Conservation (phyloP, 441 rosid genomes). For the Gossypium lobatum region DNA sequence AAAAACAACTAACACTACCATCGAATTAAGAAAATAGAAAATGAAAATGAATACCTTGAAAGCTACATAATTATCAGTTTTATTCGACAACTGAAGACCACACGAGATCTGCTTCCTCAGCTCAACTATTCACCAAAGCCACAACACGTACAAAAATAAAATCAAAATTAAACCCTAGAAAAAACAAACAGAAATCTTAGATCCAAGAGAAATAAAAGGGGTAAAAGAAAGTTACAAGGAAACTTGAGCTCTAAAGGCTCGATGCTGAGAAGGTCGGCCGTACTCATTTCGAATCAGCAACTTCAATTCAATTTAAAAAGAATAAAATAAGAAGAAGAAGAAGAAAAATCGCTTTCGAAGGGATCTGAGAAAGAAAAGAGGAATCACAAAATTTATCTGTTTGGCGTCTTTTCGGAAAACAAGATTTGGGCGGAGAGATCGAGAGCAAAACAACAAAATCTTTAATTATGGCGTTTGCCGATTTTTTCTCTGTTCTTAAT, state of each 20-base stretch:
- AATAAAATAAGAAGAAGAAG: neutral
- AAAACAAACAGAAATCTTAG: slow-evolving; percentile 6
- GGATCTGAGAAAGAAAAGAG: slow-evolving; percentile 3
- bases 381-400: neutral
- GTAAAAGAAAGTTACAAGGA: slow-evolving; percentile 33
- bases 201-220: neutral
- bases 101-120: slow-evolving; percentile 85
- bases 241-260: slow-evolving; percentile 70
- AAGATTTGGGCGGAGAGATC: slow-evolving; percentile 7
- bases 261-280: slow-evolving; percentile 61
- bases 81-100: slow-evolving; percentile 57
- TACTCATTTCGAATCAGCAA: slow-evolving; percentile 34
- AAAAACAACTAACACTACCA: neutral
- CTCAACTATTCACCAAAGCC: slow-evolving; percentile 44
- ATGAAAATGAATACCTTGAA: slow-evolving; percentile 39
- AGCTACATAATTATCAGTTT: slow-evolving; percentile 57
- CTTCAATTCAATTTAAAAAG: neutral
- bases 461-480: neutral
- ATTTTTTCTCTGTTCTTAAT: neutral
- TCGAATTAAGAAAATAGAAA: neutral
- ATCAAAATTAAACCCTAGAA: neutral
- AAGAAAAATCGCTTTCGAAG: neutral
- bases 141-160: neutral
- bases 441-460: neutral
- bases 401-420: neutral